Conservation (phyloP, 352 stramenopile species). For the Phytopythium sindhum region DNA sequence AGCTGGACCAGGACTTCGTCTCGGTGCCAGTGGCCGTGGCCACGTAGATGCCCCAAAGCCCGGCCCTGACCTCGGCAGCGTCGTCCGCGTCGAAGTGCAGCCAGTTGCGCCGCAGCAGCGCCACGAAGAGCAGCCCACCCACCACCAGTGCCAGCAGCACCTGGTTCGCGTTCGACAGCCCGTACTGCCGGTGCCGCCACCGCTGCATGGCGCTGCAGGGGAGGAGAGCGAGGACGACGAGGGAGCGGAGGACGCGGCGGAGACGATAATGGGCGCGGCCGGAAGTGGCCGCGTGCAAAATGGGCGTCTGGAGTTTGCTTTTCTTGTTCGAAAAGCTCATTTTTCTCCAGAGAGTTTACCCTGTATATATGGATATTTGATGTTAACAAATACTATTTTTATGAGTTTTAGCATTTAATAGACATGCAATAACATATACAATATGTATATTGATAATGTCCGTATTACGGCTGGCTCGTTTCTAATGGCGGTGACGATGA, state of each 20-base stretch:
- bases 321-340: background rate
- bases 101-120: slow-evolving; percentile 62
- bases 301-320: too few relatives aligned
- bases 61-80: slow-evolving; percentile 42
- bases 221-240: too few relatives aligned
- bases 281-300: too few relatives aligned
- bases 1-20: slow-evolving; percentile 46
- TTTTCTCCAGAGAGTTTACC: background rate
- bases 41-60: slow-evolving; percentile 54
- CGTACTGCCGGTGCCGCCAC: slow-evolving; percentile 62
- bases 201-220: slow-evolving; percentile 31
- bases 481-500: background rate
- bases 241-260: too few relatives aligned
- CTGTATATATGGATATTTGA: too few relatives aligned
- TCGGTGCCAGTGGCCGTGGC: slow-evolving; percentile 23
- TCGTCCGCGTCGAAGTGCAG: slow-evolving; percentile 26
- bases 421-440: background rate
- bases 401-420: background rate
- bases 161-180: slow-evolving; percentile 84
- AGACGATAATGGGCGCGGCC: too few relatives aligned
- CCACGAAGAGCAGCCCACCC: slow-evolving; percentile 52
- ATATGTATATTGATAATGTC: background rate
- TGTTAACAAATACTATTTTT: too few relatives aligned
- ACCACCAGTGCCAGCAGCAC: slow-evolving; percentile 63
- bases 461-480: background rate